phyloP scores from a whole-genome alignment of 148 eudicot species.

The Polygonum maritimum region DNA sequence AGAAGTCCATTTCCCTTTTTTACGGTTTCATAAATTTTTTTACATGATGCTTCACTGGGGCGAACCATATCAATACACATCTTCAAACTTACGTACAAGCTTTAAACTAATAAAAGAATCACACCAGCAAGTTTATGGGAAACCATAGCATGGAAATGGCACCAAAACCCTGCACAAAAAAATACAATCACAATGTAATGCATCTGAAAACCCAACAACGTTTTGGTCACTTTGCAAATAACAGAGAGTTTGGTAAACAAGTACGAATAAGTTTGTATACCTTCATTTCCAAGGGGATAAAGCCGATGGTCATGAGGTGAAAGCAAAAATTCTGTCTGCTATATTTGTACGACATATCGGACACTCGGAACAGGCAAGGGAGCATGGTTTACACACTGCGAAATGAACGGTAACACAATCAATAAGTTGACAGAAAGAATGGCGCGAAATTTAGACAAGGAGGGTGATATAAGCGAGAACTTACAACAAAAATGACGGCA shows the following conservation, averaged over 20 bases:
- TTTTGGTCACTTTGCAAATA: background rate
- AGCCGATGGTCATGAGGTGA: constrained; percentile 15
- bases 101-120: constrained; percentile 7
- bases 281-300: constrained; percentile 11
- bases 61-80: constrained; percentile 4
- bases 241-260: background rate
- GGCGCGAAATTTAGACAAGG: background rate
- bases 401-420: constrained; percentile 10
- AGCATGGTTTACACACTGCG: constrained; percentile 87
- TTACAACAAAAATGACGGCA: constrained; percentile 87
- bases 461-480: constrained; percentile 12
- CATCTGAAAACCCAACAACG: background rate
- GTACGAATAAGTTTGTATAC: background rate
- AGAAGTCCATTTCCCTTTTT: background rate
- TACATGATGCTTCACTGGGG: constrained; percentile 2
- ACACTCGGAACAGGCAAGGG: constrained; percentile 55
- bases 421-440: background rate
- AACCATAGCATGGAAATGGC: constrained; percentile 21
- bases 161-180: constrained; percentile 14
- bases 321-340: constrained; percentile 51
- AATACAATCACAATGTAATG: background rate
- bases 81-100: constrained; percentile 12
- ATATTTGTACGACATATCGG: constrained; percentile 67
- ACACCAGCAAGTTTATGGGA: constrained; percentile 1
- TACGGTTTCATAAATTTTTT: constrained; percentile 4